A percentile compares a stretch with the other conserved stretches of the same genome.
phyloP scores from a whole-genome alignment of 768 basidiomycete genomes.

The Rhodotorula diobovata region DNA sequence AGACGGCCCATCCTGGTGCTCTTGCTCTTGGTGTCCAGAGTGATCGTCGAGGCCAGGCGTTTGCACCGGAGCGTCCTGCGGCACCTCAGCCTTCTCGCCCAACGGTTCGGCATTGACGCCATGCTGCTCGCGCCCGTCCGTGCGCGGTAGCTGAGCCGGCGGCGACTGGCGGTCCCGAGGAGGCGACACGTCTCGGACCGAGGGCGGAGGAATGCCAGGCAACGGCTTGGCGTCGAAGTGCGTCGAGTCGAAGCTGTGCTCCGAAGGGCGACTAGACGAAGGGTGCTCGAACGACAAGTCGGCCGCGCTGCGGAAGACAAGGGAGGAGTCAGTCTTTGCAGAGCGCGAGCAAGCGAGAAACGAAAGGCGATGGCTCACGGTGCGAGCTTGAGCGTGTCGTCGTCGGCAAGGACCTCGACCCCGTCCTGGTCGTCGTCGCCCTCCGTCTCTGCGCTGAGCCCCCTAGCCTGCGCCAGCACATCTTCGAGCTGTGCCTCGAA shows the following conservation, averaged over 20 bases:
- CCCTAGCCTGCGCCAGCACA: constrained; percentile 3
- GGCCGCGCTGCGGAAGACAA: neutral
- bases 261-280: neutral
- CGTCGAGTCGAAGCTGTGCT: neutral
- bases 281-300: neutral
- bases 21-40: too few relatives aligned
- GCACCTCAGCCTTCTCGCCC: too few relatives aligned
- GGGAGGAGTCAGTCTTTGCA: neutral
- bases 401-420: neutral
- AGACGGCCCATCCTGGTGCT: too few relatives aligned
- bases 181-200: neutral
- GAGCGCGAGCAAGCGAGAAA: neutral
- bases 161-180: too few relatives aligned
- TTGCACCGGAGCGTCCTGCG: too few relatives aligned
- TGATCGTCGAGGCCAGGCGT: too few relatives aligned
- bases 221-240: neutral
- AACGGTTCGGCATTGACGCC: too few relatives aligned
- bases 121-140: too few relatives aligned
- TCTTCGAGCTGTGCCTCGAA: constrained; percentile 8
- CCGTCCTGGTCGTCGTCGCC: neutral
- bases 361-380: neutral
- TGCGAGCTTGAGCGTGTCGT: neutral
- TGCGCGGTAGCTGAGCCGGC: too few relatives aligned
- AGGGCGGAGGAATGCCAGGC: neutral
- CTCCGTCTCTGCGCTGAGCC: neutral